Evolutionary conservation across 805 yeast genomes (phyloP), one percentile per base, ranked within the genome.

Genomic region (Zygosaccharomyces gambellarensis): DNA sequence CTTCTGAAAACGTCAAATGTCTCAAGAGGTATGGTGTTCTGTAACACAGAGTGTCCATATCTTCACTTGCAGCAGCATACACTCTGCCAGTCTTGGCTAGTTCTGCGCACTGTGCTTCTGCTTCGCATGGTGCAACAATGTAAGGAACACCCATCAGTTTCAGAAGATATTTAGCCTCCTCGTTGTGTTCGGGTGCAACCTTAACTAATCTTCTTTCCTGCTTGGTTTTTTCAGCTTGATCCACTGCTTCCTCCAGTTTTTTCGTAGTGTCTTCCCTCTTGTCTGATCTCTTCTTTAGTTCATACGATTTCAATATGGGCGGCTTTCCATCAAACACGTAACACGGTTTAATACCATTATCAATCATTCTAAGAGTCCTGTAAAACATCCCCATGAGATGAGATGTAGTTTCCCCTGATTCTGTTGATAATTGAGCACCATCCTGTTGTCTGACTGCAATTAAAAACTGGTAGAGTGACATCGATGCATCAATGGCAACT

Each of bases 301-400:
- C 98, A 25, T 95, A 96, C 36, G 95, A 86, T 71, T 94, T 94
- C 69, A 94, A 67, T 3, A 83, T 87, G 1, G 99, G 99, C 5
- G 99, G 99, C 61, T 87, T 90, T 22, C 99, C 99, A 67, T 94
- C 99, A 70, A 94, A 94, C 6, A 94, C 98, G 64, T 89, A 94
- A 39, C 90, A 85, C 1, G 99, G 99, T 65, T 94, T 94, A 60
- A 94, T 80, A n/a, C 97, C 97, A 61, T 87, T 81, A 55, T 85
- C 95, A 4, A 90, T 86, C 78, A 94, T 80, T 46, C 96, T 72
- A 46, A 94, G 77, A 0, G 99, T 94, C 52, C 99, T 75, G 68
- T 94, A 92, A 67, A 94, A 94, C 78, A 94, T 87, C 2, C 99
- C 99, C 85, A 90, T 90, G 50, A 94, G 68, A 67, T 94, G 99